Percentiles rank a stretch among this genome's conserved stretches.
Conservation (phyloP, 2,329 filamentous ascomycete genomes). For the Bimuria novae-zelandiae region DNA sequence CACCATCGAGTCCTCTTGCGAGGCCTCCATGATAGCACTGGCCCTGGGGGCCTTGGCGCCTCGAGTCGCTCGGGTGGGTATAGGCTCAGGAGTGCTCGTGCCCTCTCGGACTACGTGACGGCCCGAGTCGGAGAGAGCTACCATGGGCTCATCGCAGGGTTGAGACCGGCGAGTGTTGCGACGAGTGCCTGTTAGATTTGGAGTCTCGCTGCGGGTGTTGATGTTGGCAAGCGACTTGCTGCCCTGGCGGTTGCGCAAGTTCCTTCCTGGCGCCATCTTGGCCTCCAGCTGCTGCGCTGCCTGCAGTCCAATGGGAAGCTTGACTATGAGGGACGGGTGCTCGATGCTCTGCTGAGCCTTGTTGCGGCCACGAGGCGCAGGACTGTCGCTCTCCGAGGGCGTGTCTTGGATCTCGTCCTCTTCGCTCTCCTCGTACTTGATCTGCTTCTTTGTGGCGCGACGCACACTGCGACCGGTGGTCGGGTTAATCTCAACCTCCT, state of each 20-base stretch:
- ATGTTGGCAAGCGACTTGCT: conserved; percentile 43
- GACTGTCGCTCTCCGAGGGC: conserved; percentile 37
- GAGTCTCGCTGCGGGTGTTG: conserved; percentile 43
- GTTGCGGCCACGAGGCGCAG: conserved; percentile 18
- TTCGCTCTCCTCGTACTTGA: conserved; percentile 62
- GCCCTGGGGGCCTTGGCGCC: conserved; percentile 55
- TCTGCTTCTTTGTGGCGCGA: conserved; percentile 58
- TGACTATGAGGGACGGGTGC: conserved; percentile 47
- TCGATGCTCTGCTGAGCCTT: conserved; percentile 32
- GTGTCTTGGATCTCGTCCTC: conserved; percentile 51
- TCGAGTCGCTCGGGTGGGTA: conserved; percentile 48
- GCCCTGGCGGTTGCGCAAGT: conserved; percentile 46
- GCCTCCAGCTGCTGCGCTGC: conserved; percentile 7
- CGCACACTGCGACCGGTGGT: conserved; percentile 60
- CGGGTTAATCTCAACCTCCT: conserved; percentile 60
- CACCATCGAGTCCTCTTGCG: conserved; percentile 53
- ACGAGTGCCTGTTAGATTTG: conserved; percentile 47
- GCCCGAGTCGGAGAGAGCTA: conserved; percentile 64
- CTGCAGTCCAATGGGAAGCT: conserved; percentile 40
- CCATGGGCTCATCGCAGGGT: conserved; percentile 59
- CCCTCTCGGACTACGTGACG: conserved; percentile 61
- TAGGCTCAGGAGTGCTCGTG: conserved; percentile 55
- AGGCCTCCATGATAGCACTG: conserved; percentile 59
- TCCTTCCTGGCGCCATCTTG: conserved; percentile 25
- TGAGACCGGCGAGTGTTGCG: conserved; percentile 64